Percentiles rank a stretch among this genome's conserved stretches.
phyloP scores from a whole-genome alignment of 352 stramenopile species.

The Aphanomyces invadans region DNA sequence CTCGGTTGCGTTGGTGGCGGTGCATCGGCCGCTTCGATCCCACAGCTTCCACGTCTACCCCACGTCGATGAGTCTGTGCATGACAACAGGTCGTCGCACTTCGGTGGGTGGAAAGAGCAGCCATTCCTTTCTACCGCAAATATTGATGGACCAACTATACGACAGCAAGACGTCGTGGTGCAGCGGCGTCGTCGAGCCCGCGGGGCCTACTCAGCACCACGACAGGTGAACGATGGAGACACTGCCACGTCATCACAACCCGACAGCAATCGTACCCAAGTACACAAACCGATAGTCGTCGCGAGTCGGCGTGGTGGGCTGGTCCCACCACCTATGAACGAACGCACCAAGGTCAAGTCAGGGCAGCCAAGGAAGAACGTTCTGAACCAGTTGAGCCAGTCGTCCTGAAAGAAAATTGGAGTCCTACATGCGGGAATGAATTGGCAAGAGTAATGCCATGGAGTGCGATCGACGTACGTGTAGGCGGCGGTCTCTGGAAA shows the following conservation, averaged over 20 bases:
- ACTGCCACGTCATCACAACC: not conserved
- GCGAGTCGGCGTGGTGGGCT: slow-evolving; percentile 40
- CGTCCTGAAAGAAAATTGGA: slow-evolving; percentile 79
- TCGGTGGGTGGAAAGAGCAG: slow-evolving; percentile 77
- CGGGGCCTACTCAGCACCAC: slow-evolving; percentile 43
- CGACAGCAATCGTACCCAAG: slow-evolving; percentile 60
- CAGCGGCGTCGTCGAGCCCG: slow-evolving; percentile 82
- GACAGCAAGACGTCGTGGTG: slow-evolving; percentile 96
- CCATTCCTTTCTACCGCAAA: slow-evolving; percentile 93
- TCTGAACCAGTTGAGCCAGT: slow-evolving; percentile 88
- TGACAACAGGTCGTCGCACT: slow-evolving; percentile 29
- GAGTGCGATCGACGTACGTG: slow-evolving; percentile 33
- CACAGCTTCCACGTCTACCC: slow-evolving; percentile 65
- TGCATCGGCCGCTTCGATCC: slow-evolving; percentile 50
- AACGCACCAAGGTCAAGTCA: not conserved
- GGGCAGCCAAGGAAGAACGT: too few species aligned
- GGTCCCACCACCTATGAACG: slow-evolving; percentile 66
- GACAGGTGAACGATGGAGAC: not conserved
- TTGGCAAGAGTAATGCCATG: slow-evolving; percentile 26
- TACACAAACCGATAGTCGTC: slow-evolving; percentile 97
- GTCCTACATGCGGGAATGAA: slow-evolving; percentile 48
- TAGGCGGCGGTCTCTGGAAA: slow-evolving; percentile 43
- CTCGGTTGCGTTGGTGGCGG: slow-evolving; percentile 38
- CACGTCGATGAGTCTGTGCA: not conserved
- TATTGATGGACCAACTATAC: slow-evolving; percentile 96